These are phyloP conservation scores for Debaryomyces maramus DNA, from an alignment of 805 yeast genomes.

Conservation along the genomic window DNA sequence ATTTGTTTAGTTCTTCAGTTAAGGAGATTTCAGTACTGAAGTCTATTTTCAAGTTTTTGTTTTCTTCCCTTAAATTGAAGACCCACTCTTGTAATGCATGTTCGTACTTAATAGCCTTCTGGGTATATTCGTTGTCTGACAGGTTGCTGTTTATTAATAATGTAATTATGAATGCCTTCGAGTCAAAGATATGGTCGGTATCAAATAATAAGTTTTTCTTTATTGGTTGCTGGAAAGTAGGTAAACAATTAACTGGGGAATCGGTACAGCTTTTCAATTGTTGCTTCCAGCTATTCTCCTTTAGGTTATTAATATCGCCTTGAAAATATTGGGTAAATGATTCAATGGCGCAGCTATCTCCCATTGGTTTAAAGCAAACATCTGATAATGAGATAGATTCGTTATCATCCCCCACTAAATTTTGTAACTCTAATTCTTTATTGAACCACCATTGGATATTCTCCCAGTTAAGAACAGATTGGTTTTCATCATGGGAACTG, in stretches of 20 bases:
- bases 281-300: constrained; percentile 55
- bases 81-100: constrained; percentile 58
- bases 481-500: constrained; percentile 53
- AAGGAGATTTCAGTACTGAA: constrained; percentile 83
- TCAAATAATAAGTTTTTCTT: constrained; percentile 65
- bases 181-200: constrained; percentile 49
- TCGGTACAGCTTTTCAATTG: constrained; percentile 61
- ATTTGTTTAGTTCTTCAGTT: constrained; percentile 78
- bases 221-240: constrained; percentile 88
- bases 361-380: constrained; percentile 81
- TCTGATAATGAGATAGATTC: constrained; percentile 47
- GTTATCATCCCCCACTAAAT: constrained; percentile 24
- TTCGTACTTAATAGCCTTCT: constrained; percentile 65
- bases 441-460: constrained; percentile 85
- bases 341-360: constrained; percentile 77
- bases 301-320: constrained; percentile 54
- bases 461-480: constrained; percentile 62
- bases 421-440: constrained; percentile 56
- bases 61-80: constrained; percentile 40
- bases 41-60: constrained; percentile 52
- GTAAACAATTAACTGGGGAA: constrained; percentile 87
- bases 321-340: constrained; percentile 86
- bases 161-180: constrained; percentile 78
- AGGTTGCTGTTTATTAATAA: constrained; percentile 59
- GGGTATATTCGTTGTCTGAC: constrained; percentile 40